These are phyloP conservation scores for Bruguiera sexangula DNA, from an alignment of 345 rosid genomes.

Conservation along the genomic window DNA sequence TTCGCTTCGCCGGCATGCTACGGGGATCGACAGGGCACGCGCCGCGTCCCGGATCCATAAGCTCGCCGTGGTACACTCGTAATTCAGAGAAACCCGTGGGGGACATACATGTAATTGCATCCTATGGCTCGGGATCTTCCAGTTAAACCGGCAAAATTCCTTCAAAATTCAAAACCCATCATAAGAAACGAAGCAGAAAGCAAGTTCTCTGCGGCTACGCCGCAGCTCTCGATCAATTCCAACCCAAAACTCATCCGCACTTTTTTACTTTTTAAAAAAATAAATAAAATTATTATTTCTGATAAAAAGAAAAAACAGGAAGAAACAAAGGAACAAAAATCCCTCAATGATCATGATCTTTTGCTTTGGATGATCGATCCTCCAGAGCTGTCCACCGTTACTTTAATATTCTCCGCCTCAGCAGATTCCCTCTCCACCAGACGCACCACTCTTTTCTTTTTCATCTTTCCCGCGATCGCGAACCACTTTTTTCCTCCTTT, in stretches of 20 bases:
- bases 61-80: not conserved
- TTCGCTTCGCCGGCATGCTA: too few relatives aligned
- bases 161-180: not conserved
- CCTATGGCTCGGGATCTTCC: too few relatives aligned
- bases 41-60: too few relatives aligned
- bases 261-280: too few relatives aligned
- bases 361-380: too few relatives aligned
- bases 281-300: too few relatives aligned
- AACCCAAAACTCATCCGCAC: constrained; percentile 8
- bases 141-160: constrained; percentile 11
- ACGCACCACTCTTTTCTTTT: not conserved
- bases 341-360: too few relatives aligned
- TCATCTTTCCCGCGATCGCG: constrained; percentile 1
- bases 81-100: not conserved
- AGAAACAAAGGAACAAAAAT: too few relatives aligned
- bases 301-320: too few relatives aligned
- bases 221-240: not conserved
- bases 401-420: constrained; percentile 42
- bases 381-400: constrained; percentile 14
- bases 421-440: constrained; percentile 33
- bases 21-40: too few relatives aligned
- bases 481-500: constrained; percentile 46
- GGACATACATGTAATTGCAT: not conserved
- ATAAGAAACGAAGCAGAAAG: too few relatives aligned
- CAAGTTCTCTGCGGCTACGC: too few relatives aligned